Base-by-base conservation (phyloP, 441 rosid genomes). In the Melastoma candidum region DNA sequence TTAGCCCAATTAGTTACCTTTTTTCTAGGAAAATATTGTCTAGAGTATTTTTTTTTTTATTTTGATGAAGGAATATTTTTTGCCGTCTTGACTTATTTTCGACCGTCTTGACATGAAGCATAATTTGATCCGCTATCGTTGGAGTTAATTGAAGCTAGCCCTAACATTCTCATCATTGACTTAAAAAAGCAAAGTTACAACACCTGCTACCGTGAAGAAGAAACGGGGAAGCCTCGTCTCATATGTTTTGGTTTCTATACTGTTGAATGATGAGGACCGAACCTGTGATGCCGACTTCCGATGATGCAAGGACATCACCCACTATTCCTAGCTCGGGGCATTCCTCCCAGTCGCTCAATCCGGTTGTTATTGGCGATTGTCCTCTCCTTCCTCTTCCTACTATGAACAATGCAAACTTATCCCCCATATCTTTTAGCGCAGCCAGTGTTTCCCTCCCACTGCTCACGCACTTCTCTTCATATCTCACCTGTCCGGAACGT, bases 261-360 rank as follows among this genome's bases (percentile, higher is more conserved):
- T 77, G 90, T 56, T 86, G 88, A 56, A 86, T 72, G 59, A 90
- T 80, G 57, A 86, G 70, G 51, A 90, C 74, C 9, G 95, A 86
- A 58, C 79, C 72, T 48, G 69, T 74, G 48, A 73, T 65, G 57
- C 75, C 71, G 62, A 77, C 69, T 54, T 84, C 87, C 2, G 83
- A 54, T 8, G 90, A 86, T 65, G 90, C 87, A 46, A 89, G 60
- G 48, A 86, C 59, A 55, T 89, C 97, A 44, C 94, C 94, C 1
- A 89, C 78, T 0, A 70, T 58, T 11, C 95, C 97, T 0, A 89
- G 72, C 60, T 89, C 94, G 0, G 90, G 94, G 58, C 95, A 84
- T 64, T 89, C 94, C 46, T 89, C 95, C 95, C 94, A 84, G 51
- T 89, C 90, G 56, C 82, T 84, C 79, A 89, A 62, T 2, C 78